These are phyloP conservation scores for Colletotrichum chrysophilum DNA, from an alignment of 2,329 filamentous ascomycete genomes.

Conservation along the genomic window DNA sequence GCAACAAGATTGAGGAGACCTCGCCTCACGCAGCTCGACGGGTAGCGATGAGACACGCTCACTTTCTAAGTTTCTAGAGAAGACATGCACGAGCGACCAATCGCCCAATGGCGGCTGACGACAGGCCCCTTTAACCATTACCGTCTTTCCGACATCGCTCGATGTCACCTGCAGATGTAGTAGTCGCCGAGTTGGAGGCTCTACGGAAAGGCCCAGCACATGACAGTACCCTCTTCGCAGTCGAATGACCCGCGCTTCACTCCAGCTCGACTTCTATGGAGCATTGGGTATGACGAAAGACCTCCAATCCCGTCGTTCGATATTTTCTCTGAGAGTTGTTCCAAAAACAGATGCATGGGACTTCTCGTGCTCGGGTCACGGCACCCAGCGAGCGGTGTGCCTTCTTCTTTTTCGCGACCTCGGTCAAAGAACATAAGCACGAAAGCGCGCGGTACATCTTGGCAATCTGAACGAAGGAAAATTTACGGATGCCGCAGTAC, in stretches of 20 bases:
- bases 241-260: not conserved
- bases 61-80: not conserved
- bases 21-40: not conserved
- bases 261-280: not conserved
- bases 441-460: not conserved
- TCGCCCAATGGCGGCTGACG: not conserved
- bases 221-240: not conserved
- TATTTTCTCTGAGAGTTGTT: not conserved
- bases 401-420: not conserved
- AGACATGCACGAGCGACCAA: accelerated
- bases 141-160: not conserved
- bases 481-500: not conserved
- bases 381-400: not conserved
- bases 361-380: not conserved
- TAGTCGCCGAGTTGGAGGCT: not conserved
- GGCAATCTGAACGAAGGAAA: not conserved
- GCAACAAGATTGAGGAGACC: not conserved
- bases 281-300: not conserved
- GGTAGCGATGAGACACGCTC: not conserved
- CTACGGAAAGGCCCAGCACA: not conserved
- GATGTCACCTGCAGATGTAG: not conserved
- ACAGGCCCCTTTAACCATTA: accelerated
- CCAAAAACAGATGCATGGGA: not conserved
- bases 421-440: not conserved
- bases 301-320: accelerated